Evolutionary conservation across 805 yeast genomes (phyloP).

Genomic region (Wickerhamiella australiensis): DNA sequence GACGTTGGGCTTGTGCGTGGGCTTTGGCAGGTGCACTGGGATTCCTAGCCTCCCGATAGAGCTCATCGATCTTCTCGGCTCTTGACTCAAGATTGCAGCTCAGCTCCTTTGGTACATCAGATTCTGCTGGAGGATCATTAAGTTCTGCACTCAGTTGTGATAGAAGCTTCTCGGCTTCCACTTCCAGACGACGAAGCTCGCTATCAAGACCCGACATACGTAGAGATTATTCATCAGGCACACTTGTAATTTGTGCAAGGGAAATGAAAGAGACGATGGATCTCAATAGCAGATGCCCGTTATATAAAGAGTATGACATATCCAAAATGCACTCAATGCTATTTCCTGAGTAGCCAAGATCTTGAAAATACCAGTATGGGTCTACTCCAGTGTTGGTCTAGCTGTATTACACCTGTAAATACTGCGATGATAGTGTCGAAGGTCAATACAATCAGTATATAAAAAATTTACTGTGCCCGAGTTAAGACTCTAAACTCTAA

Average conservation of each 20-base stretch:
- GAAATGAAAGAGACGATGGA: background rate
- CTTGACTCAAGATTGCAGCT: constrained; percentile 40
- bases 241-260: background rate
- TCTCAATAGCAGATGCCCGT: no score
- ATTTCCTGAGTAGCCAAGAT: no score
- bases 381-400: no score
- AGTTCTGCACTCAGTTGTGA: constrained; percentile 45
- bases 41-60: constrained; percentile 27
- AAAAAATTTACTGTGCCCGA: no score
- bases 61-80: constrained; percentile 22
- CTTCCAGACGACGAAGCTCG: constrained; percentile 40
- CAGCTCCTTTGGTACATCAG: constrained; percentile 34
- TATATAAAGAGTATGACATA: no score
- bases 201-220: constrained; percentile 1
- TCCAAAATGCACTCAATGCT: no score
- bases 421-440: no score
- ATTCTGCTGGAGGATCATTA: constrained; percentile 42
- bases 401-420: no score
- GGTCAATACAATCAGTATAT: no score
- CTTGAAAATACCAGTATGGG: no score
- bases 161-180: constrained; percentile 46
- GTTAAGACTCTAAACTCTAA: no score
- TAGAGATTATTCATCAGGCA: background rate
- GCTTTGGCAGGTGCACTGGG: constrained; percentile 55
- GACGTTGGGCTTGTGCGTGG: constrained; percentile 70